Conservation (phyloP, 129 eudicot species). For the Erigeron canadensis region DNA sequence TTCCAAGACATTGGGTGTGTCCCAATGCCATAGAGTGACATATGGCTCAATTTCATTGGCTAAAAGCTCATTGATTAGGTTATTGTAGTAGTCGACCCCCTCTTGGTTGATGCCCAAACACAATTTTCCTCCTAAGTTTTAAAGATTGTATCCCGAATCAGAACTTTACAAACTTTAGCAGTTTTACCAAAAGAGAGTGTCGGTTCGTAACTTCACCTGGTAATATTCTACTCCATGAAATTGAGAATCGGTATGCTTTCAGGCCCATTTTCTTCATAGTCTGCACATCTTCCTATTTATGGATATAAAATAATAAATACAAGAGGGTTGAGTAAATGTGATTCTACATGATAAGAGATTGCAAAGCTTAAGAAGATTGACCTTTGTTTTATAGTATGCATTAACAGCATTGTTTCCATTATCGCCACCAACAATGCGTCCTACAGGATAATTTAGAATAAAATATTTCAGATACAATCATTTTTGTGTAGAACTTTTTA, state of each 20-base stretch:
- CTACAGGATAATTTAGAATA: conserved; percentile 1
- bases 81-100: conserved; percentile 39
- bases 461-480: background rate
- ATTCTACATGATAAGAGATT: background rate
- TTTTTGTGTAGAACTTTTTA: background rate
- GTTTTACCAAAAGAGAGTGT: background rate
- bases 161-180: background rate
- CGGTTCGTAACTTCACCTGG: conserved; percentile 24
- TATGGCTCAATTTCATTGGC: conserved; percentile 32
- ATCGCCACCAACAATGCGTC: conserved; percentile 30
- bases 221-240: conserved; percentile 40
- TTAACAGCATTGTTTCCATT: conserved; percentile 25
- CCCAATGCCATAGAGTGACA: conserved; percentile 38
- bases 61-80: conserved; percentile 35
- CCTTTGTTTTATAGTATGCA: conserved; percentile 32
- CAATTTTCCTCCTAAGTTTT: conserved; percentile 31
- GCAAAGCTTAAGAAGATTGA: background rate
- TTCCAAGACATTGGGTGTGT: conserved; percentile 36
- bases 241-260: conserved; percentile 35
- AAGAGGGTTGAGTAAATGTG: background rate
- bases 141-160: background rate
- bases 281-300: conserved; percentile 35
- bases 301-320: background rate
- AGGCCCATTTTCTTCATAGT: conserved; percentile 36
- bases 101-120: conserved; percentile 30